Evolutionary conservation across 176 grass and related monocot genomes (phyloP).

Genomic region (Hordeum marinum): DNA sequence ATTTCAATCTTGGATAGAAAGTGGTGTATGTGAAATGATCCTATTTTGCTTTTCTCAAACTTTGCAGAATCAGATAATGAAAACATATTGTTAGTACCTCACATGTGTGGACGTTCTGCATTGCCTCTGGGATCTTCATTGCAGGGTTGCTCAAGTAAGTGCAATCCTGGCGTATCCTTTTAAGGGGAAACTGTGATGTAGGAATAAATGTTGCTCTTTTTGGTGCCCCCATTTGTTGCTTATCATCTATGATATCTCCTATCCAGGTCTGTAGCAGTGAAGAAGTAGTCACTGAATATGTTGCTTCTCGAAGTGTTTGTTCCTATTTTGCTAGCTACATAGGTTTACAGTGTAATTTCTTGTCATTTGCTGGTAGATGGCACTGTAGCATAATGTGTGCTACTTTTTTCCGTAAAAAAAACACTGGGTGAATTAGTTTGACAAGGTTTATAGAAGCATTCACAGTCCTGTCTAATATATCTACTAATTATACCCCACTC

Average conservation of each 20-base stretch:
- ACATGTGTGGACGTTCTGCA: slow-evolving; percentile 71
- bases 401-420: background rate
- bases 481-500: background rate
- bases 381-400: background rate
- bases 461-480: background rate
- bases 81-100: slow-evolving; percentile 49
- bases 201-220: slow-evolving; percentile 61
- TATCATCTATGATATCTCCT: slow-evolving; percentile 62
- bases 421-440: slow-evolving; percentile 1
- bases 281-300: background rate
- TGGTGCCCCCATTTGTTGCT: slow-evolving; percentile 53
- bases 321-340: background rate
- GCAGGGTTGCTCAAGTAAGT: slow-evolving; percentile 71
- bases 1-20: background rate
- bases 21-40: background rate
- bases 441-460: background rate
- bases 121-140: slow-evolving; percentile 67
- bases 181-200: slow-evolving; percentile 60
- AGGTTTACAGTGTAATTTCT: background rate
- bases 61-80: background rate
- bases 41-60: background rate
- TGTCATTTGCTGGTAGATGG: background rate
- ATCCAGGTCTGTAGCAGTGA: slow-evolving; percentile 56
- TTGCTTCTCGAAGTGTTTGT: slow-evolving; percentile 5
- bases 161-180: slow-evolving; percentile 65